These are phyloP conservation scores for Salix dunnii DNA, from an alignment of 345 rosid genomes.

Conservation along the genomic window DNA sequence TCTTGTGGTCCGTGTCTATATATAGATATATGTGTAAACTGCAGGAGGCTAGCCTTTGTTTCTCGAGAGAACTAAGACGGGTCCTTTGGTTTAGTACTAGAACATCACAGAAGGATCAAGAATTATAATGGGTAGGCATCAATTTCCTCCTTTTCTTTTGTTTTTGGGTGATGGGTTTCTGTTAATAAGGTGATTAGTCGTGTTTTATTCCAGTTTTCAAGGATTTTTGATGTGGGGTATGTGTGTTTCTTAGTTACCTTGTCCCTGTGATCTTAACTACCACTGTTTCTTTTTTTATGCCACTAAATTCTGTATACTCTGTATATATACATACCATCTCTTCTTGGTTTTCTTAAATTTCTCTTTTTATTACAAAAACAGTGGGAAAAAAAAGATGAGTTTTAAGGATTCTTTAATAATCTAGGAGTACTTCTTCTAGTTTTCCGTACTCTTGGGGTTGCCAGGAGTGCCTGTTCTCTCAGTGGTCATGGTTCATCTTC, in stretches of 20 bases:
- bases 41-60: constrained; percentile 24
- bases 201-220: neutral
- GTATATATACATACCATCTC: constrained; percentile 1
- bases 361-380: neutral
- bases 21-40: constrained; percentile 6
- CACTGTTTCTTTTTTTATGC: neutral
- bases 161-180: neutral
- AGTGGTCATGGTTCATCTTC: constrained; percentile 26
- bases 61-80: constrained; percentile 27
- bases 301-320: neutral
- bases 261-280: constrained; percentile 11
- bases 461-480: constrained; percentile 9
- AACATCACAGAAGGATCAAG: constrained; percentile 20
- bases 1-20: neutral
- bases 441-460: neutral
- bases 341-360: constrained; percentile 1
- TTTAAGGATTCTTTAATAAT: constrained; percentile 1
- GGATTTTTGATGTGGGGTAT: neutral
- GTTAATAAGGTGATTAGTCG: neutral
- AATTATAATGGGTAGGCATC: constrained; percentile 51
- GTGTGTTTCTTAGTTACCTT: neutral
- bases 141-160: neutral
- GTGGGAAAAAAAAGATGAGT: neutral
- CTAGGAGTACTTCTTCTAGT: neutral
- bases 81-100: neutral